Evolutionary conservation across 192 early-diverging fungal species (phyloP).

Genomic region (Podila verticillata): DNA sequence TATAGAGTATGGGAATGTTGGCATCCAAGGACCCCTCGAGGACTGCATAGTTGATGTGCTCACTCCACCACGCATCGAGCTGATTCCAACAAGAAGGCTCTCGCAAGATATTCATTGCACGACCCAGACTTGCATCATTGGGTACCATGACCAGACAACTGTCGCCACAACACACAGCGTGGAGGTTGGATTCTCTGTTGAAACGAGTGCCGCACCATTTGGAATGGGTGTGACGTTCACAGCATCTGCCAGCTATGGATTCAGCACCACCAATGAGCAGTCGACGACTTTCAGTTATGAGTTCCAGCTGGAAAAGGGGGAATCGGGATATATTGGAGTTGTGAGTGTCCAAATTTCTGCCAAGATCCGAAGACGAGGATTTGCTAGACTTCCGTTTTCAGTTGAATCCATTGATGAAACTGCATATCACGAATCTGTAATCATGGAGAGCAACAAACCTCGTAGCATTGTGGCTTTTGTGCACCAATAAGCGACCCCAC

Average conservation of each 20-base stretch:
- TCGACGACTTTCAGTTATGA: background rate
- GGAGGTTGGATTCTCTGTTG: background rate
- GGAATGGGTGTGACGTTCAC: slow-evolving; percentile 5
- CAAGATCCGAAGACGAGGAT: background rate
- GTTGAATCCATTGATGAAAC: too few relatives aligned
- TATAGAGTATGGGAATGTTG: too few relatives aligned
- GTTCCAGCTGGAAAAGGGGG: background rate
- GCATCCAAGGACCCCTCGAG: too few relatives aligned
- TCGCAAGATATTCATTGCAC: background rate
- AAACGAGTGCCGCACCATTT: background rate
- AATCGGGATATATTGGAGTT: background rate
- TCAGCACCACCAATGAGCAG: slow-evolving; percentile 4
- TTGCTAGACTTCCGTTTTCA: too few relatives aligned
- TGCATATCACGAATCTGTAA: too few relatives aligned
- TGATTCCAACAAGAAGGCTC: slow-evolving; percentile 2
- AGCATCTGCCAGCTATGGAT: background rate
- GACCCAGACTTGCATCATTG: background rate
- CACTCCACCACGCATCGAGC: background rate
- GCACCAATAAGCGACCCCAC: too few relatives aligned
- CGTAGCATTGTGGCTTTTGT: too few relatives aligned
- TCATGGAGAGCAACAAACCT: too few relatives aligned
- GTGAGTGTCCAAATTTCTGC: background rate
- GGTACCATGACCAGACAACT: background rate
- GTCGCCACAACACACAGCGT: background rate
- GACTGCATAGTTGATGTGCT: background rate